phyloP scores from a whole-genome alignment of 176 grass and related monocot genomes.

The Aegilops bicornis region DNA sequence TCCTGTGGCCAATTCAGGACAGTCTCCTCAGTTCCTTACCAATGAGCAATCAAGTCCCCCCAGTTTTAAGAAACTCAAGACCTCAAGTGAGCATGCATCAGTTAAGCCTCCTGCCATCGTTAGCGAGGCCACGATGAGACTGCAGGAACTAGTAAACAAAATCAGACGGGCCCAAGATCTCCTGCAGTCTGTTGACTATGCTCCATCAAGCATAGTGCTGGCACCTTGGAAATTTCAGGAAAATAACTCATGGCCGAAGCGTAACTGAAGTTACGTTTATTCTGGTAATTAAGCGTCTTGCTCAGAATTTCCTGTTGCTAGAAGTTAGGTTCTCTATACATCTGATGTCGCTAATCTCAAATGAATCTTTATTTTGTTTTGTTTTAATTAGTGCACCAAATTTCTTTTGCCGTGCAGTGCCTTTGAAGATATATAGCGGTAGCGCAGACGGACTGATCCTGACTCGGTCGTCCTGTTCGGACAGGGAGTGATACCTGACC shows the following conservation, averaged over 20 bases:
- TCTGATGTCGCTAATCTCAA: neutral
- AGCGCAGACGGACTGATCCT: neutral
- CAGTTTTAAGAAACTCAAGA: neutral
- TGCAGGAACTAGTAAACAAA: conserved; percentile 34
- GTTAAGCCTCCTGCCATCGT: neutral
- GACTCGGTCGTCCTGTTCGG: neutral
- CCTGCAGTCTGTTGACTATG: neutral
- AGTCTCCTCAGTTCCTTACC: neutral
- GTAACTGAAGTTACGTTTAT: conserved; percentile 5
- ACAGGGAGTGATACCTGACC: neutral
- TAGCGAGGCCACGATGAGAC: conserved; percentile 11
- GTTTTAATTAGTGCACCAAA: neutral
- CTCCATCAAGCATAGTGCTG: neutral
- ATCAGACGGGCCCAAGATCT: conserved; percentile 4
- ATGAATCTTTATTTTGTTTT: neutral
- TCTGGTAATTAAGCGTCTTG: neutral
- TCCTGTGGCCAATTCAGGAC: neutral
- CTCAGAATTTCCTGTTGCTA: neutral
- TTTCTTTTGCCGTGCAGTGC: neutral
- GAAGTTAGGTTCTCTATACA: neutral
- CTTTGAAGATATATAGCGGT: neutral
- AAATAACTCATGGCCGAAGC: neutral
- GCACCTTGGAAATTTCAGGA: conserved; percentile 7
- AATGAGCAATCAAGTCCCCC: neutral
- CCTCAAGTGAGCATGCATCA: conserved; percentile 20